phyloP scores from a whole-genome alignment of 1,284 basidiomycete genomes.

The Sanghuangporus sanghuang region DNA sequence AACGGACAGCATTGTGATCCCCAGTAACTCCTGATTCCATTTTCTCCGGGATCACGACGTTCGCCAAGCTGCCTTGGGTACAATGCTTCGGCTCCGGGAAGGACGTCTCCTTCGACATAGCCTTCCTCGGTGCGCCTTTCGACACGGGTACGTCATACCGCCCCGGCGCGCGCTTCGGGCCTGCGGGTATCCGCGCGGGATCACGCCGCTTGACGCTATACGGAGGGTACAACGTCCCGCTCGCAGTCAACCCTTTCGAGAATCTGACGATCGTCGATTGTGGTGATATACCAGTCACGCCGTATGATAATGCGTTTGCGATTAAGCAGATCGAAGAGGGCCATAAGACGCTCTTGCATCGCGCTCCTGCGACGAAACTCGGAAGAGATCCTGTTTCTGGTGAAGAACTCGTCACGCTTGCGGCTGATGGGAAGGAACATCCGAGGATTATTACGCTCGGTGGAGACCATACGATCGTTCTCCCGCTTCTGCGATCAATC shows the following conservation, averaged over 20 bases:
- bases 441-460: slow-evolving; percentile 70
- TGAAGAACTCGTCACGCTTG: slow-evolving; percentile 45
- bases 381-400: slow-evolving; percentile 58
- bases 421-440: slow-evolving; percentile 58
- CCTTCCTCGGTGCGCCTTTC: slow-evolving; percentile 76
- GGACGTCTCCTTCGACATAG: slow-evolving; percentile 60
- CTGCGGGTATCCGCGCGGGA: slow-evolving; percentile 69
- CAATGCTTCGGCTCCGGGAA: slow-evolving; percentile 61
- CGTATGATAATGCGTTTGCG: slow-evolving; percentile 65
- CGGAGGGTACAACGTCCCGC: slow-evolving; percentile 71
- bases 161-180: slow-evolving; percentile 76
- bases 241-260: slow-evolving; percentile 63
- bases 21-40: slow-evolving; percentile 64
- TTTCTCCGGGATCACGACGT: slow-evolving; percentile 72
- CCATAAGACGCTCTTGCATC: slow-evolving; percentile 57
- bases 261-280: slow-evolving; percentile 68
- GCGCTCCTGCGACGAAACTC: slow-evolving; percentile 52
- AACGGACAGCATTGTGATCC: background rate
- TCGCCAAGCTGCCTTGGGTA: slow-evolving; percentile 71
- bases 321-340: slow-evolving; percentile 70
- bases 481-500: slow-evolving; percentile 61
- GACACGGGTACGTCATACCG: slow-evolving; percentile 74
- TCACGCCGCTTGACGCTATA: slow-evolving; percentile 69
- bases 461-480: slow-evolving; percentile 73
- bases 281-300: slow-evolving; percentile 55